phyloP scores from a whole-genome alignment of 1,139 yeast genomes.

The Saccharomyces hybrid region DNA sequence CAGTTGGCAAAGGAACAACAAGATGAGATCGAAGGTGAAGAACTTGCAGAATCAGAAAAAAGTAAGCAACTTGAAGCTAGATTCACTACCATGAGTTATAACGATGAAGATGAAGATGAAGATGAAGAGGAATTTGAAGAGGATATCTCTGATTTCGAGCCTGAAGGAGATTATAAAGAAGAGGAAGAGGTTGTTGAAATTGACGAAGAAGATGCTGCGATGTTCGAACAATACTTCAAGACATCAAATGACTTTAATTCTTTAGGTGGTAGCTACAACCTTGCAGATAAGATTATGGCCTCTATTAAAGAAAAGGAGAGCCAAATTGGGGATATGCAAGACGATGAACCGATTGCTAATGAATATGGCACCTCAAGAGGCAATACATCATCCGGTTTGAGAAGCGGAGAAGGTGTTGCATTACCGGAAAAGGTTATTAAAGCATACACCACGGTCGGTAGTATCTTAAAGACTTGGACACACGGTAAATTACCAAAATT shows the following conservation, averaged over 20 bases:
- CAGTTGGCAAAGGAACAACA: conserved; percentile 89
- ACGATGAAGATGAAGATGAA: conserved; percentile 25
- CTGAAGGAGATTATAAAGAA: conserved; percentile 40
- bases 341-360: conserved; percentile 8
- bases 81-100: conserved; percentile 23
- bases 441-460: conserved; percentile 88
- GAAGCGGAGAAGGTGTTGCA: conserved; percentile 47
- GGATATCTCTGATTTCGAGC: conserved; percentile 45
- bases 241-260: conserved; percentile 34
- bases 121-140: conserved; percentile 35
- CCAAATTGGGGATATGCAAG: conserved; percentile 19
- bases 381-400: conserved; percentile 13
- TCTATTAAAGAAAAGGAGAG: conserved; percentile 70
- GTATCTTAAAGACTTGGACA: conserved; percentile 76
- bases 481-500: conserved; percentile 94
- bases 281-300: conserved; percentile 90
- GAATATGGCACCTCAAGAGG: conserved; percentile 24
- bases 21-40: conserved; percentile 56
- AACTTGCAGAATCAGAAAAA: conserved; percentile 30
- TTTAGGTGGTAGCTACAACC: conserved; percentile 46
- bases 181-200: conserved; percentile 53
- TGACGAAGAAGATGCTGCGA: conserved; percentile 61
- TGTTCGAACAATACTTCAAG: conserved; percentile 61
- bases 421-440: conserved; percentile 94
- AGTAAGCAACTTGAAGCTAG: conserved; percentile 24